These are phyloP conservation scores for Sanghuangporus baumii DNA, from an alignment of 1,284 basidiomycete species.

Conservation along the genomic window DNA sequence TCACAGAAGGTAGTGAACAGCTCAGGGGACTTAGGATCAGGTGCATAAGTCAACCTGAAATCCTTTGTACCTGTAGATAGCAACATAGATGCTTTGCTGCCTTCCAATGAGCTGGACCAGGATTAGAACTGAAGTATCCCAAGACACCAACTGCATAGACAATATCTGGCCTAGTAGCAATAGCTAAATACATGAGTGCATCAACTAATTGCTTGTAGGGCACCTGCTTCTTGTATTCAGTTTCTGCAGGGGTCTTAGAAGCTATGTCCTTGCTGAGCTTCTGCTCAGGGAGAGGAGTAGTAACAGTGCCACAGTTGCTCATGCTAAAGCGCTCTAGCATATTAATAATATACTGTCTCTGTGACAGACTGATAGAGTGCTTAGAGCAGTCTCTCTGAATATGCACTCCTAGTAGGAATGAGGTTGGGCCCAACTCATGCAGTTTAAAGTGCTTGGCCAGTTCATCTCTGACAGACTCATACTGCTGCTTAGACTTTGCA, in stretches of 20 bases:
- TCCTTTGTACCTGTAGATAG: too few relatives aligned
- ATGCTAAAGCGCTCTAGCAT: not conserved
- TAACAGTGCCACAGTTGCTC: not conserved
- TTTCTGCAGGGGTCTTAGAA: too few relatives aligned
- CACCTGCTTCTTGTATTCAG: too few relatives aligned
- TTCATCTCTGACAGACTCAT: not conserved
- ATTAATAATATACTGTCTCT: not conserved
- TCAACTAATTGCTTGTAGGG: too few relatives aligned
- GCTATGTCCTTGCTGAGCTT: not conserved
- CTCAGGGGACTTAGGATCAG: not conserved
- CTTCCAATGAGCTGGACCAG: too few relatives aligned
- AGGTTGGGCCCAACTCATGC: conserved; percentile 21
- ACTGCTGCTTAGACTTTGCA: not conserved
- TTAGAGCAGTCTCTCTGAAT: conserved; percentile 16
- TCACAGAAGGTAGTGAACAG: conserved; percentile 7
- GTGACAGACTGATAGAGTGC: not conserved
- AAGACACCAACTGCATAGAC: too few relatives aligned
- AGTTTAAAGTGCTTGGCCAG: conserved; percentile 18
- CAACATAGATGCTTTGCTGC: too few relatives aligned
- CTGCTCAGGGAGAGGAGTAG: not conserved
- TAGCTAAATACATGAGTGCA: too few relatives aligned
- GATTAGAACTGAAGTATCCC: too few relatives aligned
- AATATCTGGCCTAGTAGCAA: too few relatives aligned
- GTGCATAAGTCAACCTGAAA: not conserved
- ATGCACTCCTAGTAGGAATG: conserved; percentile 24